These are phyloP conservation scores for Achaetomiella virescens DNA, from an alignment of 495 filamentous ascomycete species.

Conservation along the genomic window DNA sequence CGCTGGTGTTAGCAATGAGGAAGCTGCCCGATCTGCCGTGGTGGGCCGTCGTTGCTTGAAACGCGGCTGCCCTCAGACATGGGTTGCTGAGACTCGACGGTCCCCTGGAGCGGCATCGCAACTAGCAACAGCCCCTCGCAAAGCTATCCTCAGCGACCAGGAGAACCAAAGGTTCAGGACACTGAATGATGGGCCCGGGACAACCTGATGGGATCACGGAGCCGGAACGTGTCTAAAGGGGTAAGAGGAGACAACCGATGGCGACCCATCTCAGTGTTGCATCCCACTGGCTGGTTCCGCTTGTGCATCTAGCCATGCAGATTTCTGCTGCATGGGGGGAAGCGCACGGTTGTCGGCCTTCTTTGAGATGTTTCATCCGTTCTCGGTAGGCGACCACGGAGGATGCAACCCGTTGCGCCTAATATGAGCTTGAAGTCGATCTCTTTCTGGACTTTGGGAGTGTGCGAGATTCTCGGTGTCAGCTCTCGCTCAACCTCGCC, in stretches of 20 bases:
- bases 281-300: conserved; percentile 23
- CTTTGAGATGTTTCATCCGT: conserved; percentile 3
- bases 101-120: too few relatives aligned
- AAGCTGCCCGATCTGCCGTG: conserved; percentile 13
- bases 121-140: too few relatives aligned
- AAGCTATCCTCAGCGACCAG: neutral
- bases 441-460: too few relatives aligned
- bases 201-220: conserved; percentile 6
- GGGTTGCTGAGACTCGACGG: too few relatives aligned
- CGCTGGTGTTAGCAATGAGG: neutral
- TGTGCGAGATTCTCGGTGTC: too few relatives aligned
- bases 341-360: conserved; percentile 7
- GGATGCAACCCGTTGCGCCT: too few relatives aligned
- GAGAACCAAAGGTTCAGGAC: too few relatives aligned
- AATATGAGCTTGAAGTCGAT: too few relatives aligned
- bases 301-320: conserved; percentile 19
- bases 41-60: conserved; percentile 20
- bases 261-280: conserved; percentile 17
- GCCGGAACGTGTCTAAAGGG: conserved; percentile 10
- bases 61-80: conserved; percentile 18
- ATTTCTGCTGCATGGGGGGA: conserved; percentile 15
- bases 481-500: too few relatives aligned
- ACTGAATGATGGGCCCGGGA: neutral
- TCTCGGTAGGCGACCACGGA: conserved; percentile 6
- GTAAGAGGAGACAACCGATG: conserved; percentile 12